Evolutionary conservation across 305 asterid species (phyloP).

Genomic region (Ajuga reptans): DNA sequence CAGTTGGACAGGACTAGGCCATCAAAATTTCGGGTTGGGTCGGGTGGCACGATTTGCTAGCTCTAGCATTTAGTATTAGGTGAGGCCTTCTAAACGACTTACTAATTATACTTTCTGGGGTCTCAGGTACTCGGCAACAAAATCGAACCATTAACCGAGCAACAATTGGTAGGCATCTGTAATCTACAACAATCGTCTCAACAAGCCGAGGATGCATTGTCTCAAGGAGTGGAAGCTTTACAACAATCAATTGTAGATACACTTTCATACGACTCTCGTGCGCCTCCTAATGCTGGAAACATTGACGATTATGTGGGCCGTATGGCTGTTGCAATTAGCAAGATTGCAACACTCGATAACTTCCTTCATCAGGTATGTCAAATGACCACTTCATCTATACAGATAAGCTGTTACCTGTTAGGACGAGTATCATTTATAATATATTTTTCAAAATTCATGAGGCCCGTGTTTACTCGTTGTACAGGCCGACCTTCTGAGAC

Average conservation of each 20-base stretch:
- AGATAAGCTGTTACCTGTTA: neutral
- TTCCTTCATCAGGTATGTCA: slow-evolving; percentile 61
- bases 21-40: too few species aligned
- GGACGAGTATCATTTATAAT: neutral
- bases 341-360: slow-evolving; percentile 52
- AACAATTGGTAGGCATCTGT: slow-evolving; percentile 60
- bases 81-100: too few species aligned
- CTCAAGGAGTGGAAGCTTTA: slow-evolving; percentile 90
- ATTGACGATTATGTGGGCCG: slow-evolving; percentile 59
- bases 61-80: too few species aligned
- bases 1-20: too few species aligned
- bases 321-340: slow-evolving; percentile 75
- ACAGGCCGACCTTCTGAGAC: slow-evolving; percentile 80
- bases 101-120: neutral
- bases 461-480: neutral
- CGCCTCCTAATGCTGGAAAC: slow-evolving; percentile 33
- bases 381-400: neutral
- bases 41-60: too few species aligned
- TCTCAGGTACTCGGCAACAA: slow-evolving; percentile 63
- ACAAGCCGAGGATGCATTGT: slow-evolving; percentile 80
- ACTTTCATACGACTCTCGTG: slow-evolving; percentile 47
- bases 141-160: slow-evolving; percentile 65
- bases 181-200: slow-evolving; percentile 72
- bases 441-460: too few species aligned
- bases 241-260: slow-evolving; percentile 64